Percentiles rank a stretch among this genome's conserved stretches.
Conservation (phyloP, 768 basidiomycete species). For the Xanthoconium purpureum region DNA sequence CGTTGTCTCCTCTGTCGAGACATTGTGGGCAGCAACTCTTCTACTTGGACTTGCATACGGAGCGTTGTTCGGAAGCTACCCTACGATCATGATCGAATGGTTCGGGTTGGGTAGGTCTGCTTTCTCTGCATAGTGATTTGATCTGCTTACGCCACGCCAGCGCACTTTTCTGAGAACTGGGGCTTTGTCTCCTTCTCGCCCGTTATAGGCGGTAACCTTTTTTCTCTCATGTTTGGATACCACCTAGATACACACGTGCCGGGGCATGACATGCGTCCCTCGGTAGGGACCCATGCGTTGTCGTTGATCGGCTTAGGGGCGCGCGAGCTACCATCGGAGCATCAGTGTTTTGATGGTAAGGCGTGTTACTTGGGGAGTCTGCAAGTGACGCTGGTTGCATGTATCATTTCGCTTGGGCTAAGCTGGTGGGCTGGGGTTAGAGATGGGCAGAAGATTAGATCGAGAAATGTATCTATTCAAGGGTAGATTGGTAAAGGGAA, state of each 20-base stretch:
- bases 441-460: constrained; percentile 19
- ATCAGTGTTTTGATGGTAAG: constrained; percentile 55
- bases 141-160: constrained; percentile 30
- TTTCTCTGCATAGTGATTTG: background rate
- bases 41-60: constrained; percentile 57
- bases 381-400: constrained; percentile 42
- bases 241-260: constrained; percentile 72
- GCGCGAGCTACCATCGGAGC: constrained; percentile 29
- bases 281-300: background rate
- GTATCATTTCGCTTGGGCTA: constrained; percentile 34
- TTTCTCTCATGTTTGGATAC: constrained; percentile 79
- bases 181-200: constrained; percentile 75
- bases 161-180: constrained; percentile 84
- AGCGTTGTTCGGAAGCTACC: constrained; percentile 66
- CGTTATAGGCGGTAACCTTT: constrained; percentile 74
- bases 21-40: constrained; percentile 56
- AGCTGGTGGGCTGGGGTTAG: constrained; percentile 38
- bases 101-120: constrained; percentile 73
- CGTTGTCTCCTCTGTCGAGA: constrained; percentile 49
- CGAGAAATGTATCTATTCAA: too few species aligned
- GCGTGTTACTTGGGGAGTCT: constrained; percentile 60
- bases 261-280: background rate
- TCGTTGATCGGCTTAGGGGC: background rate
- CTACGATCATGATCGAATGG: constrained; percentile 83
- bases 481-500: too few species aligned